A percentile compares a stretch with the other conserved stretches of the same genome.
Conservation (phyloP, 176 grass and related monocot genomes). For the Poa annua region DNA sequence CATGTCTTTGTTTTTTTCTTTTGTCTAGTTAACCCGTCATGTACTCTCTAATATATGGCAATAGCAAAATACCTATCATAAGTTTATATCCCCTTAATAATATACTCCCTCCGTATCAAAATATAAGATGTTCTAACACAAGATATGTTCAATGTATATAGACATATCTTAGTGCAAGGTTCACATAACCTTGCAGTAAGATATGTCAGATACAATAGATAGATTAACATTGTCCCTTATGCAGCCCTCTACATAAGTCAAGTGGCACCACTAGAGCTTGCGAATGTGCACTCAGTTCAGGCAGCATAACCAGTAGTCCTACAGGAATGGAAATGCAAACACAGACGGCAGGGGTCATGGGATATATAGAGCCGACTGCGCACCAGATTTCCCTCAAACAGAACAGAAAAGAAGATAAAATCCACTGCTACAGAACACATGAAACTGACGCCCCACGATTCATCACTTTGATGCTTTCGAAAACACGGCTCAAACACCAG, state of each 20-base stretch:
- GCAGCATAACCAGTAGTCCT: neutral
- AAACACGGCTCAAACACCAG: constrained; percentile 34
- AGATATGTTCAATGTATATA: too few species aligned
- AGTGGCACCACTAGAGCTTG: neutral
- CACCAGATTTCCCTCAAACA: neutral
- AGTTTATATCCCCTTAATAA: too few species aligned
- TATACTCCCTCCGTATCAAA: too few species aligned
- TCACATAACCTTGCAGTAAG: too few species aligned
- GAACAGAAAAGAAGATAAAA: neutral
- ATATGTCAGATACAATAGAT: too few species aligned
- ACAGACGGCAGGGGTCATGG: neutral
- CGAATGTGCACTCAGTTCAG: neutral
- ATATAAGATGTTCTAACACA: too few species aligned
- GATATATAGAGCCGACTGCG: neutral
- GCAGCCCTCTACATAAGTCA: neutral
- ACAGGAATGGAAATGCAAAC: neutral
- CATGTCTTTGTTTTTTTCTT: too few species aligned
- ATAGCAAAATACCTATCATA: too few species aligned
- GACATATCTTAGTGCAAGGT: too few species aligned
- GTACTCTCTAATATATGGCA: too few species aligned
- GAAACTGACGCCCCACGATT: constrained; percentile 14
- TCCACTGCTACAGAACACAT: neutral
- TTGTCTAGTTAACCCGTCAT: too few species aligned
- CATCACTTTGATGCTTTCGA: constrained; percentile 19
- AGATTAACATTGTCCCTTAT: neutral